Percentiles rank a stretch among this genome's conserved stretches.
These are phyloP conservation scores for Dinochytrium kinnereticum DNA, from an alignment of 371 early-diverging fungal species.

Conservation along the genomic window DNA sequence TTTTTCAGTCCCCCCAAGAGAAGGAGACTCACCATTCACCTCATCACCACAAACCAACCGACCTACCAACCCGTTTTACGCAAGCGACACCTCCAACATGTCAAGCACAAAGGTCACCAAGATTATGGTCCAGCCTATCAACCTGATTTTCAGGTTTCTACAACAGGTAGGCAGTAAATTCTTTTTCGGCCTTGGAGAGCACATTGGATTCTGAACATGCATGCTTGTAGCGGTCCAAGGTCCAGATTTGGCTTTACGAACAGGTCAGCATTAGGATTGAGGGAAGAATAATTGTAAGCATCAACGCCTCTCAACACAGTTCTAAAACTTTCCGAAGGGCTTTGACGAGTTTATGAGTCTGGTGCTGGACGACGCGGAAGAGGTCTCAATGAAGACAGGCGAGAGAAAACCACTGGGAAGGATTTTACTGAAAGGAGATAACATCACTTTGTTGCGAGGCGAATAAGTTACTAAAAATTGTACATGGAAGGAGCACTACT, in stretches of 20 bases:
- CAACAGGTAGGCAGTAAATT: constrained; percentile 56
- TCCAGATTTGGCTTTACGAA: constrained; percentile 93
- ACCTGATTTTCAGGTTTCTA: constrained; percentile 89
- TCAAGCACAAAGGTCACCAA: constrained; percentile 79
- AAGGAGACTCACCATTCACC: too few species aligned
- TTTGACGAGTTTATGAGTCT: constrained; percentile 98
- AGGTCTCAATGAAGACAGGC: constrained; percentile 77
- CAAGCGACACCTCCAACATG: too few species aligned
- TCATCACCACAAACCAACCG: too few species aligned
- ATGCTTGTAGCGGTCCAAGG: constrained; percentile 75
- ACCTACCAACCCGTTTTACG: too few species aligned
- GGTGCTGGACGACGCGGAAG: constrained; percentile 88
- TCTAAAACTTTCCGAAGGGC: constrained; percentile 64
- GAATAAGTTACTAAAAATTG: constrained; percentile 27
- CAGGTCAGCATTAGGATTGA: constrained; percentile 86
- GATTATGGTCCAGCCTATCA: constrained; percentile 97
- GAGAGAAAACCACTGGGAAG: constrained; percentile 73
- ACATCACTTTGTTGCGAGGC: constrained; percentile 63
- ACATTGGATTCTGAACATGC: background rate
- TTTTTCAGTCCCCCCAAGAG: too few species aligned
- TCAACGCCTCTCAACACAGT: background rate
- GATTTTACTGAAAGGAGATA: constrained; percentile 90
- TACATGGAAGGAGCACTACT: background rate
- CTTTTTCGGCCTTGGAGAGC: constrained; percentile 1
- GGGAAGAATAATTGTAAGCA: constrained; percentile 84